A percentile compares a stretch with the other conserved stretches of the same genome.
phyloP scores from a whole-genome alignment of 2,329 filamentous ascomycete genomes.

The Aspergillus sp. region DNA sequence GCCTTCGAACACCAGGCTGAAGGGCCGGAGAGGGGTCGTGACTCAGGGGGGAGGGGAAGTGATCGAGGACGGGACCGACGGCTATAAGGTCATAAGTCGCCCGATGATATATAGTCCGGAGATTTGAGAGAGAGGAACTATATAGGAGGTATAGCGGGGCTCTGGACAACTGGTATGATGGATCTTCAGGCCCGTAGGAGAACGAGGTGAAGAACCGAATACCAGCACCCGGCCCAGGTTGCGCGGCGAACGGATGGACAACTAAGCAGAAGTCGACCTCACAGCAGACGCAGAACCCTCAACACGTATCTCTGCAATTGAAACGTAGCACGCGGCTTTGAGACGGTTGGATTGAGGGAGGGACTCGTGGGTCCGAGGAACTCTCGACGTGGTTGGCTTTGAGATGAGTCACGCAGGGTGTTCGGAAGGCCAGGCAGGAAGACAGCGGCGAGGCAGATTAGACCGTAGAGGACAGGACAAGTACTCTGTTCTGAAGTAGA shows the following conservation, averaged over 20 bases:
- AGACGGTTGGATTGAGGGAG: slow-evolving; percentile 4
- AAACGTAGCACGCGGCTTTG: slow-evolving; percentile 19
- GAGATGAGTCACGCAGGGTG: slow-evolving; percentile 26
- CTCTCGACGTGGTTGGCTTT: slow-evolving; percentile 19
- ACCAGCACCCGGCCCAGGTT: slow-evolving; percentile 28
- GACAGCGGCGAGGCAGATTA: slow-evolving; percentile 11
- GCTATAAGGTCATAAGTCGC: slow-evolving; percentile 34
- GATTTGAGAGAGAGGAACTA: slow-evolving; percentile 14
- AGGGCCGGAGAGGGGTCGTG: slow-evolving; percentile 30
- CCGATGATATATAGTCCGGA: slow-evolving; percentile 9
- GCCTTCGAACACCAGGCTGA: slow-evolving; percentile 42
- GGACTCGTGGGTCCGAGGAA: slow-evolving; percentile 21
- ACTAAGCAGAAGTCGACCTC: slow-evolving; percentile 18
- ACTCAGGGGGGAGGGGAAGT: slow-evolving; percentile 30
- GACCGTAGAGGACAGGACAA: slow-evolving; percentile 12
- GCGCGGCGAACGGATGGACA: slow-evolving; percentile 19
- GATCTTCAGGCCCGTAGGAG: slow-evolving; percentile 22
- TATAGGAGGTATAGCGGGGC: slow-evolving; percentile 20
- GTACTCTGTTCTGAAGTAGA: slow-evolving; percentile 19
- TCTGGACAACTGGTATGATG: slow-evolving; percentile 27
- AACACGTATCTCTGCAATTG: slow-evolving; percentile 18
- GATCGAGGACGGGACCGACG: slow-evolving; percentile 5
- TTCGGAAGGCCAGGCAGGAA: slow-evolving; percentile 19
- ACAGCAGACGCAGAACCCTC: slow-evolving; percentile 11
- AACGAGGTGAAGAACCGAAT: slow-evolving; percentile 25